Base-by-base conservation (phyloP, 2,329 filamentous ascomycete genomes). In the Fusarium tanahbumbuense region DNA sequence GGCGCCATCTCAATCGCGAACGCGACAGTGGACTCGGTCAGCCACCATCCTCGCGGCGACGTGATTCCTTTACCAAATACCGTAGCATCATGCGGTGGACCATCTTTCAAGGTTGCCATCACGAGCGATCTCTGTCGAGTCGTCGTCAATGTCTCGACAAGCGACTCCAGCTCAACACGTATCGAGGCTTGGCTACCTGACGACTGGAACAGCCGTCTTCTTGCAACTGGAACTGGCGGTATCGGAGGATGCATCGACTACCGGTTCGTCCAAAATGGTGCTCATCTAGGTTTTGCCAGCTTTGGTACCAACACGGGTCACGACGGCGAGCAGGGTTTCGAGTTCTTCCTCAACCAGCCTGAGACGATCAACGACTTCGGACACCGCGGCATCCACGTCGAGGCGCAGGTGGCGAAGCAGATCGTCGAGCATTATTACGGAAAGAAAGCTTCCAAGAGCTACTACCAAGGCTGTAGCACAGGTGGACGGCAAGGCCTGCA, bases 401-500 rank as follows among this genome's bases (percentile, higher is more conserved):
- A 64, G 4, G 60, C 58, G 0, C 13, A 48, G 3, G 37, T 56
- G 3, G 58, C 60, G 2, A 64, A 64, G 9, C 48, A 63, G 7
- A 45, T 64, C 1, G 58, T 56, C 1, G 9, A 63, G 37, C 60
- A 56, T 5, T 64, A 64, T 7, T 64, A 64, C 2, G 48, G 60
- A 1, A 12, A 15, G 3, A 45, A 37, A 5, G 28, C 37, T 1
- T 32, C 23, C 0, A 56, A 49, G 9, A 64, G 60, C 3, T 64
- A 64, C 2, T 63, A 64, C 6, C 37, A 64, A n/a, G 60, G 58
- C 0, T 64, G 60, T 2, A 64, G 60, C 4, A 63, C 60, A 4
- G 60, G 58, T 4, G 44, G 60, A 1, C 58, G 60, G 0, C 58
- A 63, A 40, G 49, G 60, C 2, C 28, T 63, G 2, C 58, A 64